Conservation (phyloP, 805 yeast genomes). For the Scheffersomyces lignosus region DNA sequence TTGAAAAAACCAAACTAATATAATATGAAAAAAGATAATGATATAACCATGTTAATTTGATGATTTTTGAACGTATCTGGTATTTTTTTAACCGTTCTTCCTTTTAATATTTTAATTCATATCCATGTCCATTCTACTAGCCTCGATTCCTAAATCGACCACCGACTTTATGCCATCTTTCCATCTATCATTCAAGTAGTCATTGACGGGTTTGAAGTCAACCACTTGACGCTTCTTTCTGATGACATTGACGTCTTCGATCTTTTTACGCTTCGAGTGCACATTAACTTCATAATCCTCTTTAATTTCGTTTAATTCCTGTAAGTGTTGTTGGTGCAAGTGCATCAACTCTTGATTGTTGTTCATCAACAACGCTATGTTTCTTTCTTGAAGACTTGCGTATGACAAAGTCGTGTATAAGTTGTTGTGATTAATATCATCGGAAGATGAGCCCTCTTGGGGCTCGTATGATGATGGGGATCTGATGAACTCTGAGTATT, state of each 20-base stretch:
- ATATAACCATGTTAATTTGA: too few relatives aligned
- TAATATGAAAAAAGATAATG: too few relatives aligned
- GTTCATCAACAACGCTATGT: conserved; percentile 34
- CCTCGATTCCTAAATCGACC: conserved; percentile 37
- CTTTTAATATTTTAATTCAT: background rate
- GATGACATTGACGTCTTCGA: conserved; percentile 42
- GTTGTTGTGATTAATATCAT: conserved; percentile 17
- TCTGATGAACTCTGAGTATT: conserved; percentile 15
- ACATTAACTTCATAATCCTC: conserved; percentile 9
- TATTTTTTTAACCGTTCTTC: background rate
- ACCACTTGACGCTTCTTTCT: conserved; percentile 44
- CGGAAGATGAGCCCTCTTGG: conserved; percentile 9
- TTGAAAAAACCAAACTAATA: too few relatives aligned
- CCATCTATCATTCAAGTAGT: conserved; percentile 52
- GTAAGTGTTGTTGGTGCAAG: conserved; percentile 31
- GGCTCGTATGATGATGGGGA: too few relatives aligned
- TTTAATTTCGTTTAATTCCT: conserved; percentile 23
- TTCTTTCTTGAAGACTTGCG: conserved; percentile 38
- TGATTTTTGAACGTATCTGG: too few relatives aligned
- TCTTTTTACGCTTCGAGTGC: conserved; percentile 36
- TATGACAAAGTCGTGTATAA: conserved; percentile 42
- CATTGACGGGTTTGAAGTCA: conserved; percentile 38
- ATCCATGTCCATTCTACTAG: conserved; percentile 15
- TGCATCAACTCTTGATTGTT: conserved; percentile 39
- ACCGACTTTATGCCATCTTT: conserved; percentile 43